Base-by-base conservation (phyloP, 164 flowering plant species). In the Nymphaea thermarum region DNA sequence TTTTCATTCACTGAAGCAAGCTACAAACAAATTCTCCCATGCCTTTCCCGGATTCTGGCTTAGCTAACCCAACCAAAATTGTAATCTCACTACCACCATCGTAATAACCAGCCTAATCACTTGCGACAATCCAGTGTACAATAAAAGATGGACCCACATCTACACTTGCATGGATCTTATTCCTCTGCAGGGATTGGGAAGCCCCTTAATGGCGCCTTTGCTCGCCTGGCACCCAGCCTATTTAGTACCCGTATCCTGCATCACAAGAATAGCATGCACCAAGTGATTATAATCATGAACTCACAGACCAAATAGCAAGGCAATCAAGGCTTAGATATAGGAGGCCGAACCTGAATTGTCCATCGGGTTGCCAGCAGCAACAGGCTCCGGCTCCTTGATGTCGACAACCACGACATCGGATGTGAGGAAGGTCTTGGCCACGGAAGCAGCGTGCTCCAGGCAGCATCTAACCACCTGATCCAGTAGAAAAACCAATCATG, bases 391-490 rank as follows among this genome's bases (percentile, higher is more conserved):
- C 78, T 89, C 92, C 82, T 84, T 85, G 72, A 91, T 87, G 71
- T 91, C 97, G 60, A 87, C 91, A 16, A 91, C 97, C 44, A 91
- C 97, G 59, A 87, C 88, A 73, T 91, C 96, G 0, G 96, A 91
- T 78, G 86, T 91, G 72, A 91, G 83, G 82, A 91, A 91, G 3
- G 96, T 89, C 42, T 81, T 89, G 12, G 97, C 93, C 25, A 91
- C 97, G 0, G 96, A 91, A 14, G 97, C 78, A 10, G 97, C 97
- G 75, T 91, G 93, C 82, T 91, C 97, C 76, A 91, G 70, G 74
- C 97, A 91, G 77, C 95, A 87, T 74, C 96, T 81, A 7, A 91
- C 97, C 77, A 91, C 97, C 97, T 91, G 72, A 17, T 11, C 57
- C 57, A 51, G 14, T 51, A 15, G 8, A 51, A 2, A 8, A 3